phyloP scores from a whole-genome alignment of 306 rosid genomes.

The Purshia tridentata region DNA sequence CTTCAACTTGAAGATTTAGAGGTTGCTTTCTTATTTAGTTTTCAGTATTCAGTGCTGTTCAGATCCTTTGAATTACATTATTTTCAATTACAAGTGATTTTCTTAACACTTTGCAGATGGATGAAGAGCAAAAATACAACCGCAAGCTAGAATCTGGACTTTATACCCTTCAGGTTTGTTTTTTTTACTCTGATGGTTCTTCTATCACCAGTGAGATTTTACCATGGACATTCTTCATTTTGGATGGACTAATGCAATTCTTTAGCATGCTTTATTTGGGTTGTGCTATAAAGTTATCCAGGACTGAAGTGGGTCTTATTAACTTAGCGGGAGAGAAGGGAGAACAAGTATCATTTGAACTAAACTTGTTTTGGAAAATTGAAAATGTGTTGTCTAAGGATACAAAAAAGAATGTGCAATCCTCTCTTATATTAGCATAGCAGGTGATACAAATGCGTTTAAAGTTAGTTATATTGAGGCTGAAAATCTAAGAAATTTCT shows the following conservation, averaged over 20 bases:
- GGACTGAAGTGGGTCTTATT: neutral
- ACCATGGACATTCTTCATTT: neutral
- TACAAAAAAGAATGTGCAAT: neutral
- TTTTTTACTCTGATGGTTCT: slow-evolving; percentile 1
- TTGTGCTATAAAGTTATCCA: neutral
- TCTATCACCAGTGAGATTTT: neutral
- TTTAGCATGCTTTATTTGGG: neutral
- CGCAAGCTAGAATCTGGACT: slow-evolving; percentile 93
- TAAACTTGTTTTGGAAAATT: neutral
- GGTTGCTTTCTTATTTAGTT: slow-evolving; percentile 42
- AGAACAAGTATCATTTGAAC: neutral
- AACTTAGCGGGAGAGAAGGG: neutral
- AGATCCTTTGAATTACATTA: slow-evolving; percentile 7
- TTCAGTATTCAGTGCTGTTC: neutral
- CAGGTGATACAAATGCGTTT: neutral
- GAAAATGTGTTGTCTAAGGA: neutral
- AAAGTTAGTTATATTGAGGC: neutral
- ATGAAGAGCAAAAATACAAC: slow-evolving; percentile 92
- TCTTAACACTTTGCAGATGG: slow-evolving; percentile 55
- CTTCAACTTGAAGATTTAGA: slow-evolving; percentile 81
- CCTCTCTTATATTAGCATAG: neutral
- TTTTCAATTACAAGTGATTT: slow-evolving; percentile 3
- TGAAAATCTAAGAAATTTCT: neutral
- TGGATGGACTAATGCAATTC: neutral
- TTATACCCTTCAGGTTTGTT: slow-evolving; percentile 85